Evolutionary conservation across 2,329 filamentous ascomycete species (phyloP), one percentile per base, ranked within the genome.

Genomic region (Ambrosiella xylebori): DNA sequence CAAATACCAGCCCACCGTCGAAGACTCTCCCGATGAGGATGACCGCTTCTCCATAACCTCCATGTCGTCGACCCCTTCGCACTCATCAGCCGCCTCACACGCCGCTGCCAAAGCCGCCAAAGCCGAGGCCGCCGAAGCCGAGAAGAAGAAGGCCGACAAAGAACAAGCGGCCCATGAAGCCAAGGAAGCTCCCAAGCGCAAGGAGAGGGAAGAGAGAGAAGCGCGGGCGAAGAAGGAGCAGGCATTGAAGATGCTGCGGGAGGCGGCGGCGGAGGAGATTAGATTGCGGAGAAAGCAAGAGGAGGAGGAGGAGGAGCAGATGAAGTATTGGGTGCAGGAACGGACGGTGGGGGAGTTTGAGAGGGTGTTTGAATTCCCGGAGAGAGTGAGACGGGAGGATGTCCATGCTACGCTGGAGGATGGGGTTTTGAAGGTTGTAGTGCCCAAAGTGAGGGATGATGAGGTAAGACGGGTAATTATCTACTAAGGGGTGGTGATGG

Each of bases 321-420:
- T 73, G 64, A 83, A 80, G 70, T 90, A 82, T 76, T 91, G 86
- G 86, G 72, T 82, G 61, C 74, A 75, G 40, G 82, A 86, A 71
- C 80, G 82, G 64, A 77, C 74, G 61, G 71, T 83, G 59, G 84
- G 84, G 67, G 76, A 82, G 63, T 88, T 87, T 71, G 75, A 78
- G 54, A 78, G 84, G 62, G 79, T 75, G 60, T 87, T 87, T 72
- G 78, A 73, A 67, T 87, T 88, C 73, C 81, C 83, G 0, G 70
- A 70, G 56, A 77, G 76, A 36, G 76, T 88, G 61, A 80, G 85
- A 65, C 76, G 79, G 64, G 78, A 81, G 13, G 70, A 65, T 2
- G 83, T 88, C 58, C 73, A 69, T 50, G 84, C 84, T 54, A 74
- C 67, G 57, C 77, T 87, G 64, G 77, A 79, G 68, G 77, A 86